Percentiles rank a stretch among this genome's conserved stretches.
Conservation (phyloP, 176 grass and related monocot genomes). For the Eremochloa ophiuroides region DNA sequence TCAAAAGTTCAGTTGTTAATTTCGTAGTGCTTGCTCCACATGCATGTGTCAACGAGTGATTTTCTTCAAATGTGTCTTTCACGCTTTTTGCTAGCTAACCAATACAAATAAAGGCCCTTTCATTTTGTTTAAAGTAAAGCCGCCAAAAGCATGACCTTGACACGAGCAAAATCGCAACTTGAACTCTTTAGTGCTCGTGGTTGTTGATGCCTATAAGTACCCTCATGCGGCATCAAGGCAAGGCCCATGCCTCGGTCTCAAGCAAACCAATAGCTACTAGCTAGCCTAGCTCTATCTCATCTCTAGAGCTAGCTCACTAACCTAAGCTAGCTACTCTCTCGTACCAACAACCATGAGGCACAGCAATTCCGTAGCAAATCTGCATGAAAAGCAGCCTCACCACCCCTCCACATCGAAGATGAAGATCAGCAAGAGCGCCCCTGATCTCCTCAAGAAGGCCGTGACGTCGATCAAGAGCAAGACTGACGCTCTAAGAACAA, state of each 20-base stretch:
- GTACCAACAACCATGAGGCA: conserved; percentile 19
- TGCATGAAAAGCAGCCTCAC: not conserved
- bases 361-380: not conserved
- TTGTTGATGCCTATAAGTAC: conserved; percentile 54
- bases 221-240: conserved; percentile 22
- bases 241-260: conserved; percentile 39
- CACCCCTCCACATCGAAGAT: conserved; percentile 3
- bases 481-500: conserved; percentile 40
- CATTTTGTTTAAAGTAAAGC: not conserved
- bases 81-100: not conserved
- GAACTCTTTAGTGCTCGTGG: not conserved
- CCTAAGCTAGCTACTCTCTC: not conserved
- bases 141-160: conserved; percentile 4
- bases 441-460: conserved; percentile 61
- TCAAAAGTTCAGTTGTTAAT: not conserved
- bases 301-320: not conserved
- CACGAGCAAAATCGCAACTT: conserved; percentile 9
- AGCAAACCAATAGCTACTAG: not conserved
- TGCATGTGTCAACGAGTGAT: not conserved
- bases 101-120: not conserved
- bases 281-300: not conserved
- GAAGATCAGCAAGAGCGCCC: conserved; percentile 55
- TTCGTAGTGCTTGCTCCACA: conserved; percentile 30
- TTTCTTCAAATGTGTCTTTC: conserved; percentile 16
- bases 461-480: conserved; percentile 51